These are phyloP conservation scores for Rhododendron griersonianum DNA, from an alignment of 148 eudicot genomes.

Conservation along the genomic window DNA sequence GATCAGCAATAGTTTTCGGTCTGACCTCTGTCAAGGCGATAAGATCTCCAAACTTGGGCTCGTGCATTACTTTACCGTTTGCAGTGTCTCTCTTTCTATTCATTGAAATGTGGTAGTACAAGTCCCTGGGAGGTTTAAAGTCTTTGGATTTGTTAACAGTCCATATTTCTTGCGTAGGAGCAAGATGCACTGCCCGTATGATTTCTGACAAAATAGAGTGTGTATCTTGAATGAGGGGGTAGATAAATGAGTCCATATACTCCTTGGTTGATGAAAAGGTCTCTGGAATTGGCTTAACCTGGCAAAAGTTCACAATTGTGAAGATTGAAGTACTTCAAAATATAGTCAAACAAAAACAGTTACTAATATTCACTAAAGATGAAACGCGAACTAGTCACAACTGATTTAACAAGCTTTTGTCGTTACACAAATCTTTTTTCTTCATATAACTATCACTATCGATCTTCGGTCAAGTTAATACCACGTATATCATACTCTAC, in stretches of 20 bases:
- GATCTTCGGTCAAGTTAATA: no score
- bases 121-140: conserved; percentile 12
- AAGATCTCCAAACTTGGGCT: conserved; percentile 46
- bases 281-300: conserved; percentile 40
- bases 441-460: no score
- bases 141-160: not conserved
- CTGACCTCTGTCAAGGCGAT: conserved; percentile 33
- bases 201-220: conserved; percentile 15
- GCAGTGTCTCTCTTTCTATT: not conserved
- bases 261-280: conserved; percentile 26
- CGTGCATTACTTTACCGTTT: conserved; percentile 22
- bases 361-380: no score
- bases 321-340: not conserved
- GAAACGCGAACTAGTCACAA: no score
- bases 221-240: conserved; percentile 17
- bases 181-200: conserved; percentile 9
- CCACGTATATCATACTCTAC: no score
- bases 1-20: conserved; percentile 27
- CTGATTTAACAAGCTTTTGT: no score
- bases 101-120: conserved; percentile 21
- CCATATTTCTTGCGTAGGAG: conserved; percentile 27
- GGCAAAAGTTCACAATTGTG: not conserved
- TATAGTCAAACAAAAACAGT: not conserved
- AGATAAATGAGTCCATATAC: conserved; percentile 34
- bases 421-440: no score